These are phyloP conservation scores for Vigna nakashimae DNA, from an alignment of 306 rosid species.

Conservation along the genomic window DNA sequence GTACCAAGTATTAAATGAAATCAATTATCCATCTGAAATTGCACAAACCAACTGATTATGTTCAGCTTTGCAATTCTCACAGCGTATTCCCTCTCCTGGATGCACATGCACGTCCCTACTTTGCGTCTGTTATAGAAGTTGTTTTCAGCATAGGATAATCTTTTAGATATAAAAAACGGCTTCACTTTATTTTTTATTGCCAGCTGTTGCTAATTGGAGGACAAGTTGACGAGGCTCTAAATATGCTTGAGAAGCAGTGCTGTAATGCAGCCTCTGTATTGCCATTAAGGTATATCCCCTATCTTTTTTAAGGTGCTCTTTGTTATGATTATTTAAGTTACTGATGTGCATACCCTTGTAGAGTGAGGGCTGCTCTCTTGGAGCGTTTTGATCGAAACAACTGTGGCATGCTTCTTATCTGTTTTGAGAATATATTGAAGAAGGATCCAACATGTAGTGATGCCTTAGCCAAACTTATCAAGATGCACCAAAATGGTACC, in stretches of 20 bases:
- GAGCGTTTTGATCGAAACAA: constrained; percentile 63
- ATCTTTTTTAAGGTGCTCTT: not conserved
- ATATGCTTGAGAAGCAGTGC: constrained; percentile 61
- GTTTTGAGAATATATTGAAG: constrained; percentile 71
- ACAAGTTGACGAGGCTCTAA: constrained; percentile 66
- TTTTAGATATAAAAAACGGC: constrained; percentile 14
- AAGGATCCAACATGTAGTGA: constrained; percentile 75
- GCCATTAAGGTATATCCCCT: constrained; percentile 64
- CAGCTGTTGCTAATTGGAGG: constrained; percentile 82
- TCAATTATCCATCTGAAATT: constrained; percentile 7
- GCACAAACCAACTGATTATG: constrained; percentile 2
- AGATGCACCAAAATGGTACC: constrained; percentile 73
- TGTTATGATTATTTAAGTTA: constrained; percentile 29
- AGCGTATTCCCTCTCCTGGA: constrained; percentile 1
- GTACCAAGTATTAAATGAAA: constrained; percentile 34
- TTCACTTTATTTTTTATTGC: constrained; percentile 40
- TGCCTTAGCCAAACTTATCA: constrained; percentile 76
- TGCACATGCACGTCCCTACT: constrained; percentile 5
- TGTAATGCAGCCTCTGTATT: constrained; percentile 51
- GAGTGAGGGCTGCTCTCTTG: constrained; percentile 66
- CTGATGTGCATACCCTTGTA: constrained; percentile 45
- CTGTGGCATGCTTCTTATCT: constrained; percentile 45
- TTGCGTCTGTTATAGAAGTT: constrained; percentile 11
- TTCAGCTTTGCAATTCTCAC: constrained; percentile 19
- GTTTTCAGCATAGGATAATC: constrained; percentile 21